phyloP scores from a whole-genome alignment of 768 basidiomycete species.

The Dacryopinax spathularia region DNA sequence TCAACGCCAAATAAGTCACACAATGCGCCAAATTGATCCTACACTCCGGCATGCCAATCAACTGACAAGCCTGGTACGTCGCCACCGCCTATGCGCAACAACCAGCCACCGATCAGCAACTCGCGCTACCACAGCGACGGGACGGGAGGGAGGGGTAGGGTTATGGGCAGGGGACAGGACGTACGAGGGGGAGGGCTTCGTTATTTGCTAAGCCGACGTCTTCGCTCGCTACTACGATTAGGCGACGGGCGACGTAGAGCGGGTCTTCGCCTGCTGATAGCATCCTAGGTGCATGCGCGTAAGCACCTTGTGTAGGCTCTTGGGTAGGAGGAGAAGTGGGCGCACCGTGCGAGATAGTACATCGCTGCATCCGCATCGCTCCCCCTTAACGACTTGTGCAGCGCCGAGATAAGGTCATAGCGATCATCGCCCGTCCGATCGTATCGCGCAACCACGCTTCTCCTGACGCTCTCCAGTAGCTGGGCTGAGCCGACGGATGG shows the following conservation, averaged over 20 bases:
- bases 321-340: not conserved
- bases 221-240: slow-evolving; percentile 72
- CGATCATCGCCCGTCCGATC: slow-evolving; percentile 61
- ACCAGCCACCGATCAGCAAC: too few species aligned
- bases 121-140: too few species aligned
- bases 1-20: slow-evolving; percentile 65
- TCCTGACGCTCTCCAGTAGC: slow-evolving; percentile 43
- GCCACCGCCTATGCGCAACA: slow-evolving; percentile 22
- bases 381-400: slow-evolving; percentile 74
- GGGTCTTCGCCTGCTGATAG: slow-evolving; percentile 69
- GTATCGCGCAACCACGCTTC: slow-evolving; percentile 51
- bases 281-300: slow-evolving; percentile 34
- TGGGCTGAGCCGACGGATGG: slow-evolving; percentile 30
- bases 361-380: slow-evolving; percentile 62
- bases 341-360: slow-evolving; percentile 63
- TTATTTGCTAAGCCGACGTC: slow-evolving; percentile 72
- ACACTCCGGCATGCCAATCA: slow-evolving; percentile 62
- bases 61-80: slow-evolving; percentile 28
- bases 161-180: slow-evolving; percentile 15
- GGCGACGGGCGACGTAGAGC: slow-evolving; percentile 54
- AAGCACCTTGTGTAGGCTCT: too few species aligned
- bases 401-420: slow-evolving; percentile 71
- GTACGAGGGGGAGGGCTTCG: slow-evolving; percentile 57
- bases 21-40: slow-evolving; percentile 65
- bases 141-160: too few species aligned